Conservation (phyloP, 352 stramenopile species). For the Phytopythium kandeliae region DNA sequence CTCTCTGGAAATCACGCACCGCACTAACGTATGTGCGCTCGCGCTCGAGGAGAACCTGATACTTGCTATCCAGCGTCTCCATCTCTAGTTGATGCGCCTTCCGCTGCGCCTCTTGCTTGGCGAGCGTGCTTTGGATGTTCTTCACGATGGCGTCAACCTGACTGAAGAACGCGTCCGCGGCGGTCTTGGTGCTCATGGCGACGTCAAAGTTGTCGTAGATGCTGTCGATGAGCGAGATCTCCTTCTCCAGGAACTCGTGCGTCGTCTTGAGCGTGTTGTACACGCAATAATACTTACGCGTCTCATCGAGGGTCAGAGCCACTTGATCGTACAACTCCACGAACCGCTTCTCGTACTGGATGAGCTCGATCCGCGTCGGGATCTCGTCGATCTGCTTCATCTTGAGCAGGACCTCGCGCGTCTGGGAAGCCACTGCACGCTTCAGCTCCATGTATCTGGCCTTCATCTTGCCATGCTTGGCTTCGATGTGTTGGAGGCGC, state of each 20-base stretch:
- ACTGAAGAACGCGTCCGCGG: conserved; percentile 67
- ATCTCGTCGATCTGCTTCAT: conserved; percentile 82
- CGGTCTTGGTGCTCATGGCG: conserved; percentile 59
- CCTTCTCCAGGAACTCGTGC: conserved; percentile 79
- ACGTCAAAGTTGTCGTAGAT: conserved; percentile 82
- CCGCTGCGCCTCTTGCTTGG: conserved; percentile 48
- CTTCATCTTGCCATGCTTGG: conserved; percentile 60
- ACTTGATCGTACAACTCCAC: conserved; percentile 87
- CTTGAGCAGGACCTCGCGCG: conserved; percentile 42
- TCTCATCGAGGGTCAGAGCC: conserved; percentile 85
- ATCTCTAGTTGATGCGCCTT: conserved; percentile 33
- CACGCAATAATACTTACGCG: conserved; percentile 81
- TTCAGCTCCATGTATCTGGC: conserved; percentile 69
- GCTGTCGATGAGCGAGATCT: conserved; percentile 82
- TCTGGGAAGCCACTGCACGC: conserved; percentile 46
- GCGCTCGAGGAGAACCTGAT: conserved; percentile 68
- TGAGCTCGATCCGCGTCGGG: conserved; percentile 75
- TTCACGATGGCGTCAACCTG: conserved; percentile 70
- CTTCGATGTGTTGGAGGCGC: conserved; percentile 49
- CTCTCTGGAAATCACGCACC: conserved; percentile 85
- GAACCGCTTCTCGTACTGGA: conserved; percentile 90
- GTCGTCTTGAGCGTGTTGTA: conserved; percentile 87
- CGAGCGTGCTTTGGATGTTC: conserved; percentile 42
- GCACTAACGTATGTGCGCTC: conserved; percentile 81
- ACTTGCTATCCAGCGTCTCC: conserved; percentile 70